Conservation (phyloP, 345 rosid genomes). For the Clarkia xantiana region DNA sequence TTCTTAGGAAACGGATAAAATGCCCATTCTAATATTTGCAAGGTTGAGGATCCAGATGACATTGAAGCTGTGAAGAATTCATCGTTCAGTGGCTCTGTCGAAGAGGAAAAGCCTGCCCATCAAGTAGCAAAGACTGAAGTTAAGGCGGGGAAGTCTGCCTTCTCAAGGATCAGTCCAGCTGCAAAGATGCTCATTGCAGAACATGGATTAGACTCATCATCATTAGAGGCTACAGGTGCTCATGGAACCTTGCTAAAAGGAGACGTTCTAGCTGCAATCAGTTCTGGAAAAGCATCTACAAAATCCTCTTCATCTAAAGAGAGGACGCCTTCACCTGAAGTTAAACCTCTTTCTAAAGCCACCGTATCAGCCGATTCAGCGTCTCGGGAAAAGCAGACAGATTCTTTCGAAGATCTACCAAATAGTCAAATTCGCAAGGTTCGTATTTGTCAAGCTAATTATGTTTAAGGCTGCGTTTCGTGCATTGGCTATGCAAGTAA, state of each 20-base stretch:
- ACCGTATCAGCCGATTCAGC: constrained; percentile 18
- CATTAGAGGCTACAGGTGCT: constrained; percentile 72
- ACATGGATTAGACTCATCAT: constrained; percentile 67
- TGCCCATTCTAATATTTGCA: constrained; percentile 14
- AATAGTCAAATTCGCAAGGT: constrained; percentile 99
- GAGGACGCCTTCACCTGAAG: constrained; percentile 27
- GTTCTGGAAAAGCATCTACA: constrained; percentile 51
- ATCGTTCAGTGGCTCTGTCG: constrained; percentile 24
- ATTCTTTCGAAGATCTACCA: constrained; percentile 69
- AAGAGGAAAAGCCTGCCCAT: constrained; percentile 30
- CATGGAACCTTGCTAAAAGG: constrained; percentile 70
- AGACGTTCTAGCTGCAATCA: constrained; percentile 72
- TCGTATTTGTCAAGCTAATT: constrained; percentile 7
- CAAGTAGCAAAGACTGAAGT: constrained; percentile 29
- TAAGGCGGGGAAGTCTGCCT: constrained; percentile 20
- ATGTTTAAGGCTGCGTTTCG: too few species aligned
- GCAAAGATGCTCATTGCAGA: constrained; percentile 68
- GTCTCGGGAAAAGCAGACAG: constrained; percentile 28
- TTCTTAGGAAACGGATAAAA: background rate
- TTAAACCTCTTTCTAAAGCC: constrained; percentile 23
- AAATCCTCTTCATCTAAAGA: constrained; percentile 31
- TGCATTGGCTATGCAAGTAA: too few species aligned
- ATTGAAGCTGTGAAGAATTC: constrained; percentile 57
- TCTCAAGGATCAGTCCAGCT: constrained; percentile 82
- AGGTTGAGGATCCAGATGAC: constrained; percentile 83